Percentiles rank a stretch among this genome's conserved stretches.
These are phyloP conservation scores for Lasiosphaeriaceae sp. DNA, from an alignment of 495 filamentous ascomycete species.

Conservation along the genomic window DNA sequence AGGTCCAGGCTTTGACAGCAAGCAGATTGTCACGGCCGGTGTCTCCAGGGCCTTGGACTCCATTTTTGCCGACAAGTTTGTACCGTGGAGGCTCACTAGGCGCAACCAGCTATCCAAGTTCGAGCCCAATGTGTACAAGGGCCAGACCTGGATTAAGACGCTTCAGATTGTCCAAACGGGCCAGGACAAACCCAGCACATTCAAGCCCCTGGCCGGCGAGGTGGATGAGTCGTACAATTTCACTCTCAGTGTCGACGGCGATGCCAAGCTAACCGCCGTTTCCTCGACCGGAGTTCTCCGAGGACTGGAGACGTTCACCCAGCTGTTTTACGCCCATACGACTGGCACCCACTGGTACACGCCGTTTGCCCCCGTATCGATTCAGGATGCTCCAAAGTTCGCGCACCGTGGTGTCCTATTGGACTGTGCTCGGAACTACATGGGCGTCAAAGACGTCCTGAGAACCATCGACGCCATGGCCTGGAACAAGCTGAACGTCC, in stretches of 20 bases:
- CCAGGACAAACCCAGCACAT: slow-evolving; percentile 48
- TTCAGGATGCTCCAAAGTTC: slow-evolving; percentile 64
- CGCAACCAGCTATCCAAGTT: slow-evolving; percentile 49
- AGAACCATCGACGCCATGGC: slow-evolving; percentile 67
- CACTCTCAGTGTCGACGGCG: slow-evolving; percentile 48
- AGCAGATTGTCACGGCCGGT: slow-evolving; percentile 47
- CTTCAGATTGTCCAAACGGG: slow-evolving; percentile 58
- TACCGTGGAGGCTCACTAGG: slow-evolving; percentile 73
- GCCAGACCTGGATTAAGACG: slow-evolving; percentile 47
- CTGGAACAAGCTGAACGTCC: slow-evolving; percentile 74
- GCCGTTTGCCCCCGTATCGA: slow-evolving; percentile 58
- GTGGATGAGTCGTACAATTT: slow-evolving; percentile 73
- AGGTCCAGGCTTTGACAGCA: slow-evolving; percentile 31
- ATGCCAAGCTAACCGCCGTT: slow-evolving; percentile 54
- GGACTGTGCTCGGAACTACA: slow-evolving; percentile 66
- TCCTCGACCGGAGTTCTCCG: slow-evolving; percentile 64
- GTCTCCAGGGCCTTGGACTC: slow-evolving; percentile 42
- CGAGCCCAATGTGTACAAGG: slow-evolving; percentile 51
- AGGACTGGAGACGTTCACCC: slow-evolving; percentile 65
- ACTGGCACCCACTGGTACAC: slow-evolving; percentile 56
- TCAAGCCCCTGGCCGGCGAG: slow-evolving; percentile 55
- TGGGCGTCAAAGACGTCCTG: slow-evolving; percentile 57
- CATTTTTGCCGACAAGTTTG: slow-evolving; percentile 59
- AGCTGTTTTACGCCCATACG: slow-evolving; percentile 71
- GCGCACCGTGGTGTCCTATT: slow-evolving; percentile 70